A percentile compares a stretch with the other conserved stretches of the same genome.
Evolutionary conservation across 208 protist genomes (phyloP).

Genomic region (Crithidia expoeki): DNA sequence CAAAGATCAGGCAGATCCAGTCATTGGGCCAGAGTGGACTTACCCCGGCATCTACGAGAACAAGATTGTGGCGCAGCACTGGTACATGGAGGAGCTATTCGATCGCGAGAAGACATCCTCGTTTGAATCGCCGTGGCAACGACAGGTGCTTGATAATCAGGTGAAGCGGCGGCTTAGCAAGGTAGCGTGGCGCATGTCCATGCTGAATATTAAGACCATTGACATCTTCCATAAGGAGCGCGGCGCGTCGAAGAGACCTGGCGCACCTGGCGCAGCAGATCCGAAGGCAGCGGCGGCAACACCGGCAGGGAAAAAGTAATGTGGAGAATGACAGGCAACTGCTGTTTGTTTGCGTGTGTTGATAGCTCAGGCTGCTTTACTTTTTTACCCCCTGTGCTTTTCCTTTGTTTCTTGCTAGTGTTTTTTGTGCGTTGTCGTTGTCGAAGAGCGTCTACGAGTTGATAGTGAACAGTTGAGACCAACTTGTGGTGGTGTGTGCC

Average conservation of each 20-base stretch:
- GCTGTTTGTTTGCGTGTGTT: too few relatives aligned
- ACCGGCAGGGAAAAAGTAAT: slow-evolving; percentile 35
- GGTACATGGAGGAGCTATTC: slow-evolving; percentile 87
- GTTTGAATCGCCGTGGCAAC: slow-evolving; percentile 87
- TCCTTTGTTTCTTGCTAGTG: too few relatives aligned
- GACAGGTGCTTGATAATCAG: slow-evolving; percentile 85
- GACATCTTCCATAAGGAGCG: slow-evolving; percentile 91
- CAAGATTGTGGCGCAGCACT: slow-evolving; percentile 85
- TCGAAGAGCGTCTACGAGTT: too few relatives aligned
- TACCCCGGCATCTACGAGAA: slow-evolving; percentile 93
- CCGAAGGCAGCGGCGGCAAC: slow-evolving; percentile 26
- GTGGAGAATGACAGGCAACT: neutral
- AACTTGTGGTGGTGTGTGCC: too few relatives aligned
- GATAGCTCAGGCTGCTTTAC: too few relatives aligned
- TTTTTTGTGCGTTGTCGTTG: too few relatives aligned
- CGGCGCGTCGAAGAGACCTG: slow-evolving; percentile 67
- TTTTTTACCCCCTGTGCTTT: neutral
- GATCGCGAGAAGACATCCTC: slow-evolving; percentile 59
- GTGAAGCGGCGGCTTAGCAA: slow-evolving; percentile 72
- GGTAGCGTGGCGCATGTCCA: slow-evolving; percentile 77
- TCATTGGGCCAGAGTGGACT: slow-evolving; percentile 91
- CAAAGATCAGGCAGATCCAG: slow-evolving; percentile 87
- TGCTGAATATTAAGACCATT: slow-evolving; percentile 80
- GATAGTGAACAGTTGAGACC: too few relatives aligned
- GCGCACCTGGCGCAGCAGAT: slow-evolving; percentile 39